A percentile compares a stretch with the other conserved stretches of the same genome.
Evolutionary conservation across 2,329 filamentous ascomycete genomes (phyloP).

Genomic region (Xylariaceae sp.): DNA sequence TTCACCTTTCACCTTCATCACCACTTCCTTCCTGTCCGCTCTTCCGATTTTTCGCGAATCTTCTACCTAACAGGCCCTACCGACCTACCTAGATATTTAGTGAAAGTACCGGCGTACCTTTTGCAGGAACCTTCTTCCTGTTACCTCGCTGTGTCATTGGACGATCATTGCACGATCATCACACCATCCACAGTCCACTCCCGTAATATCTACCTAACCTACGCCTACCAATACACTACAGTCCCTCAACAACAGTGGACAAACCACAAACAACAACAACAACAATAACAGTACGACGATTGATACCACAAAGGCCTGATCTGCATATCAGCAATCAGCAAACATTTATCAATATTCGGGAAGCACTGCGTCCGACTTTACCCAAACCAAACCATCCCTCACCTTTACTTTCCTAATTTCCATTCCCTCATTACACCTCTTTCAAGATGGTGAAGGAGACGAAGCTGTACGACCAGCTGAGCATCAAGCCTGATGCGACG

Average conservation of each 20-base stretch:
- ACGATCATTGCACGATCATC: no score
- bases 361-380: neutral
- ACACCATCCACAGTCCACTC: no score
- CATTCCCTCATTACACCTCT: slow-evolving; percentile 17
- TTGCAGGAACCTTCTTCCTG: neutral
- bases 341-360: neutral
- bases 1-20: slow-evolving; percentile 2
- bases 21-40: slow-evolving; percentile 7
- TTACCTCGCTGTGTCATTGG: no score
- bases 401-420: neutral
- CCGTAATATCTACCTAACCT: no score
- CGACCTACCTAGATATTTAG: neutral
- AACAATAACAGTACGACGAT: no score
- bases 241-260: no score
- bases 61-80: slow-evolving; percentile 14
- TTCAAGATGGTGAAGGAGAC: slow-evolving; percentile 83
- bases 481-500: slow-evolving; percentile 70
- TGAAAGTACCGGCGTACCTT: neutral
- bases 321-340: no score
- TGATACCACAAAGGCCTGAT: no score
- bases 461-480: slow-evolving; percentile 86
- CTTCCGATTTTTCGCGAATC: slow-evolving; percentile 25
- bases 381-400: neutral
- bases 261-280: no score
- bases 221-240: no score